Evolutionary conservation across 495 filamentous ascomycete species (phyloP).

Genomic region (Trichoderma virens): DNA sequence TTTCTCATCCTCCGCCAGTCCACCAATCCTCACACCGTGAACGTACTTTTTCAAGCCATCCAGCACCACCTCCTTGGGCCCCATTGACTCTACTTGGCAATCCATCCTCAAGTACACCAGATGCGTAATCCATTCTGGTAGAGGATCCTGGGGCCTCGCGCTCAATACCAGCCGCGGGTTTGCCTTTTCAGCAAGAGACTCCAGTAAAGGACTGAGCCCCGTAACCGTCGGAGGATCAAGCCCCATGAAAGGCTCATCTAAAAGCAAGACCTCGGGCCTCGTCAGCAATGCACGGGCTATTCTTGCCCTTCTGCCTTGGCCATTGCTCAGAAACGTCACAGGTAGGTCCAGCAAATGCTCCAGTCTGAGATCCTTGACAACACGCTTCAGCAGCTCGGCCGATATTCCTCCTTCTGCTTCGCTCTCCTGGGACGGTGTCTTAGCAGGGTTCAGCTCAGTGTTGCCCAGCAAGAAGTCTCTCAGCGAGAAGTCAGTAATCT

Average conservation of each 20-base stretch:
- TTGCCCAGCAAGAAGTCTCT: constrained; percentile 69
- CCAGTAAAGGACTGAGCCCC: constrained; percentile 60
- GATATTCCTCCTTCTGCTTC: constrained; percentile 38
- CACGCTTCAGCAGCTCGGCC: constrained; percentile 41
- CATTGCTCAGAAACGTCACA: constrained; percentile 83
- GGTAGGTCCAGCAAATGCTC: constrained; percentile 63
- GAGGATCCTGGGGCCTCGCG: constrained; percentile 71
- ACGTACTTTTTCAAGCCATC: constrained; percentile 37
- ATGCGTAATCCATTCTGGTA: constrained; percentile 89
- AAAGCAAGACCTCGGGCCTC: constrained; percentile 69
- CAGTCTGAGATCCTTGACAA: constrained; percentile 61
- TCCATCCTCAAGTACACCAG: constrained; percentile 57
- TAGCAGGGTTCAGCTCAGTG: constrained; percentile 58
- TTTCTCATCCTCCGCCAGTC: constrained; percentile 25
- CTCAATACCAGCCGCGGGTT: constrained; percentile 68
- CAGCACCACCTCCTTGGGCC: constrained; percentile 47
- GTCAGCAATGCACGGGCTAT: constrained; percentile 79
- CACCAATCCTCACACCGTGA: constrained; percentile 27
- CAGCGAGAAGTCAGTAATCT: constrained; percentile 81
- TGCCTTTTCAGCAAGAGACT: constrained; percentile 51
- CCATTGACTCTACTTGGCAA: constrained; percentile 48
- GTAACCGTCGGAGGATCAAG: constrained; percentile 73
- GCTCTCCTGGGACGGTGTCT: constrained; percentile 42
- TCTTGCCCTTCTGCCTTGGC: constrained; percentile 76
- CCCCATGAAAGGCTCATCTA: constrained; percentile 97